Evolutionary conservation across 2,329 filamentous ascomycete genomes (phyloP).

Genomic region (Calonectria henricotiae): DNA sequence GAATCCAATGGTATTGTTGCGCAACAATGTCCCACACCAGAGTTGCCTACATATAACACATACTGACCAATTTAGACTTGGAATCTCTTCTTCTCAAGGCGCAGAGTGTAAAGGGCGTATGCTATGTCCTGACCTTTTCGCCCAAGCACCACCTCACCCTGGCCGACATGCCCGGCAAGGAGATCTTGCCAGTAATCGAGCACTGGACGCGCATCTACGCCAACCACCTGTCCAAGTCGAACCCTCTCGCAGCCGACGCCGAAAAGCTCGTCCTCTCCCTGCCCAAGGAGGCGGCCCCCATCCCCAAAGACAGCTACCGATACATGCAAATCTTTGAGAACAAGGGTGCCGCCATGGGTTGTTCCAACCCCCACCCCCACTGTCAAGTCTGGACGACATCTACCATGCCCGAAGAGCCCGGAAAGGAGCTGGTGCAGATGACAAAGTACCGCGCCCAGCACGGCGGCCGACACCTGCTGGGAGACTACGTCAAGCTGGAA

Average conservation of each 20-base stretch:
- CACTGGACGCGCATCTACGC: conserved; percentile 95
- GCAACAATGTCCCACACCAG: neutral
- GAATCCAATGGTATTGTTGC: conserved; percentile 57
- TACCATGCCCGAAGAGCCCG: conserved; percentile 90
- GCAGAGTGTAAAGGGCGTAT: conserved; percentile 92
- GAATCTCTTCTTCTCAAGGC: conserved; percentile 85
- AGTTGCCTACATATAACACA: neutral
- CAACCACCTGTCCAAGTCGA: conserved; percentile 82
- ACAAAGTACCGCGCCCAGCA: conserved; percentile 83
- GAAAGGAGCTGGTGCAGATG: conserved; percentile 84
- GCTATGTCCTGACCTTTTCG: conserved; percentile 97
- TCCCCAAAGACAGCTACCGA: conserved; percentile 83
- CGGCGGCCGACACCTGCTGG: conserved; percentile 82
- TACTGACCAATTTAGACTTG: conserved; percentile 69
- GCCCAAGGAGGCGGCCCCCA: conserved; percentile 56
- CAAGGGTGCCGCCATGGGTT: conserved; percentile 98
- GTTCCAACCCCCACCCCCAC: conserved; percentile 98
- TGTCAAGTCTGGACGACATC: conserved; percentile 98
- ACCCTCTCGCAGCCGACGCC: conserved; percentile 69
- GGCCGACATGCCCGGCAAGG: conserved; percentile 84
- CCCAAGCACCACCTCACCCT: conserved; percentile 92
- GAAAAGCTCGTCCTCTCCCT: conserved; percentile 62
- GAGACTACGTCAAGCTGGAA: conserved; percentile 90
- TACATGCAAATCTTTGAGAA: conserved; percentile 99
- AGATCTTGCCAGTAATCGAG: conserved; percentile 88